A percentile compares a stretch with the other conserved stretches of the same genome.
Evolutionary conservation across 306 rosid species (phyloP).

Genomic region (Vicia sativa): DNA sequence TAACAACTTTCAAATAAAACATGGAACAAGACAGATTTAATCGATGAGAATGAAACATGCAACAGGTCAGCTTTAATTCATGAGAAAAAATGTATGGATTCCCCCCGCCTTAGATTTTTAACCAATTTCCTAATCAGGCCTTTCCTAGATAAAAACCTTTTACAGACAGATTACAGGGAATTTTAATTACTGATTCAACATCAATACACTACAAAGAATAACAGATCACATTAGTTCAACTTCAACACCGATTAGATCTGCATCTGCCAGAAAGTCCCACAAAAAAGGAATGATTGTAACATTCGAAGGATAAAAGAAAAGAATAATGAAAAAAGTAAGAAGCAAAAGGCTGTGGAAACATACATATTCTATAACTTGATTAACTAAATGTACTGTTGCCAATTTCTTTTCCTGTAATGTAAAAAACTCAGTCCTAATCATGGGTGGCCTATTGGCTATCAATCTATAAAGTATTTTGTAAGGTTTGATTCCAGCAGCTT

Average conservation of each 20-base stretch:
- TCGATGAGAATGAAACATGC: too few relatives aligned
- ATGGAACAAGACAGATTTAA: too few relatives aligned
- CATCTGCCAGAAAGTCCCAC: constrained; percentile 5
- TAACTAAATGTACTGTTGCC: too few relatives aligned
- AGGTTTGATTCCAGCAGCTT: not conserved
- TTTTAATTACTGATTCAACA: not conserved
- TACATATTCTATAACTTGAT: too few relatives aligned
- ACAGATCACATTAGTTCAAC: not conserved
- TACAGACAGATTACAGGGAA: not conserved
- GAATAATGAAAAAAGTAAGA: not conserved
- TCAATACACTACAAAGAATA: constrained; percentile 7
- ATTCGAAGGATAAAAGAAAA: not conserved
- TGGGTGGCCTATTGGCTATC: not conserved
- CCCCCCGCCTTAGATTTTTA: not conserved
- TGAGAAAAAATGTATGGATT: too few relatives aligned
- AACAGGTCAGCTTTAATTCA: too few relatives aligned
- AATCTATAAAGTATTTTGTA: not conserved
- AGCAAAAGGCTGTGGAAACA: not conserved
- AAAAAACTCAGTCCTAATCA: not conserved
- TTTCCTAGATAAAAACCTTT: constrained; percentile 1
- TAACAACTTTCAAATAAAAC: too few relatives aligned
- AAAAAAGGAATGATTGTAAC: constrained; percentile 9
- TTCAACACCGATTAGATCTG: constrained; percentile 1
- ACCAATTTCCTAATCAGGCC: not conserved
- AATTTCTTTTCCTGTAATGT: too few relatives aligned